Evolutionary conservation across 192 early-diverging fungal genomes (phyloP).

Genomic region (Rhizophagus prolifer): DNA sequence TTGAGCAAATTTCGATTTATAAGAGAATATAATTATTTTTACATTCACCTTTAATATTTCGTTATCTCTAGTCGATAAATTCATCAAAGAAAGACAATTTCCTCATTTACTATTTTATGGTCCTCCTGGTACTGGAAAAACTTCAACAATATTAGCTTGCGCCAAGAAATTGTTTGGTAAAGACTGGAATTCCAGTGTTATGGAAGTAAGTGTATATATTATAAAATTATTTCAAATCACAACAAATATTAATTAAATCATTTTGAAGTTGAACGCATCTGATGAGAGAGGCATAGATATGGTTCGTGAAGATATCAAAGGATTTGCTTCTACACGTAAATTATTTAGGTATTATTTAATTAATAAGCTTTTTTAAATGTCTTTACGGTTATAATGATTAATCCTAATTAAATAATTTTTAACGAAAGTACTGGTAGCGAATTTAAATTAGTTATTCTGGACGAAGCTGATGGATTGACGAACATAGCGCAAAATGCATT

Average conservation of each 20-base stretch:
- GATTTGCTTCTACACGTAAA: constrained; percentile 93
- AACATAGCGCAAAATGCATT: constrained; percentile 87
- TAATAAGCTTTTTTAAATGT: neutral
- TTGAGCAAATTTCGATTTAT: constrained; percentile 26
- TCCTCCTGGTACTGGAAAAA: constrained; percentile 97
- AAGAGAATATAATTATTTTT: neutral
- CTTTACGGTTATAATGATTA: neutral
- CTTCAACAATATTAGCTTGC: constrained; percentile 93
- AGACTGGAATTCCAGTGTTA: constrained; percentile 83
- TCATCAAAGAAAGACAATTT: constrained; percentile 88
- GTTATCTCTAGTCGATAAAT: constrained; percentile 64
- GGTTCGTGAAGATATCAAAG: constrained; percentile 97
- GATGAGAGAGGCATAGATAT: constrained; percentile 99
- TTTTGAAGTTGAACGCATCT: constrained; percentile 86
- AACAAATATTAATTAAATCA: neutral
- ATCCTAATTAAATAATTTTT: neutral
- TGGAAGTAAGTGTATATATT: constrained; percentile 63
- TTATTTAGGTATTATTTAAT: constrained; percentile 64
- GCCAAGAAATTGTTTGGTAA: constrained; percentile 86
- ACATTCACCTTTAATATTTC: neutral
- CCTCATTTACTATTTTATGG: constrained; percentile 98
- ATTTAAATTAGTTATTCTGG: constrained; percentile 90
- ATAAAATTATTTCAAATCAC: neutral
- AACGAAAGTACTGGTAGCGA: neutral
- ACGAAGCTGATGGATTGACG: constrained; percentile 98